Base-by-base conservation (phyloP, 2,329 filamentous ascomycete genomes). In the Sporothrix brunneoviolacea region DNA sequence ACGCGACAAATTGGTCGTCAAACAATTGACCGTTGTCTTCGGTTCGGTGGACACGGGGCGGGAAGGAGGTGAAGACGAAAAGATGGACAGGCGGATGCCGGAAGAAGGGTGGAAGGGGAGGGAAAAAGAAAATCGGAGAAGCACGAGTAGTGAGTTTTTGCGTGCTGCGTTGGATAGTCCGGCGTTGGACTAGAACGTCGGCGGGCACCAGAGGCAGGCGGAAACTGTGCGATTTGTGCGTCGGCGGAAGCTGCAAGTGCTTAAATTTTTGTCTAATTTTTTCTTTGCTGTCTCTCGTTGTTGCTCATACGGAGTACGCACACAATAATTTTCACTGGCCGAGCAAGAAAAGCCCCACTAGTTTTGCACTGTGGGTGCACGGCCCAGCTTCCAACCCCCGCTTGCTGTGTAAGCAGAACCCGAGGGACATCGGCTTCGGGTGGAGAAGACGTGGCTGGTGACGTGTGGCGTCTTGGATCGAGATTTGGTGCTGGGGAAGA, bases 321-420 rank as follows among this genome's bases (percentile, higher is more conserved):
- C 51, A 53, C 51, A 53, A 53, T 53, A 50, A 50, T 50, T 53
- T 53, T 49, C 49, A 47, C 28, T 42, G 49, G 42, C 18, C 24
- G 24, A 28, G 6, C 5, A 28, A 28, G 6, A 28, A 28, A 10
- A 10, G 24, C 24, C 24, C 24, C 24, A 28, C 24, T 10, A 15
- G 7, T 13, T 12, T n/a, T 12, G 15, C 32, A 7, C n/a, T n/a
- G n/a, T n/a, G n/a, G n/a, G n/a, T n/a, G n/a, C n/a, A n/a, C n/a
- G n/a, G n/a, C n/a, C n/a, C 13, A 16, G 45, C 13, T 13, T 30
- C 9, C 45, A 27, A 39, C 37, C 43, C 37, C 37, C 30, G 30
- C 27, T 22, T 33, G 7, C 7, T 24, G n/a, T n/a, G n/a, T n/a
- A n/a, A n/a, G n/a, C n/a, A n/a, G n/a, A n/a, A n/a, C n/a, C n/a